phyloP scores from a whole-genome alignment of 1,284 basidiomycete genomes.

The Ganoderma leucocontextum region DNA sequence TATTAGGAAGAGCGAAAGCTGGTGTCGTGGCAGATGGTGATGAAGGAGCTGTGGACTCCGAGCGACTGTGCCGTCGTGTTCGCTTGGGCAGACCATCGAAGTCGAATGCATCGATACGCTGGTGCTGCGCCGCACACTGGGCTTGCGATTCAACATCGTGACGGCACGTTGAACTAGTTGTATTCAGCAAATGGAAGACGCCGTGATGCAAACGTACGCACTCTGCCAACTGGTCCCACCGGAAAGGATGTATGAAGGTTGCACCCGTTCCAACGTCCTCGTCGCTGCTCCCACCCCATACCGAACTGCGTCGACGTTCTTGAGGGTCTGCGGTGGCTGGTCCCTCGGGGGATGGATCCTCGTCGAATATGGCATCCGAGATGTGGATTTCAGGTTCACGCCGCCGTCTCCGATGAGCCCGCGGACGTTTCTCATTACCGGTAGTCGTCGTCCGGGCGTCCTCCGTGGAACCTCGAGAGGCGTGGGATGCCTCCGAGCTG shows the following conservation, averaged over 20 bases:
- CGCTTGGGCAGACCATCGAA: conserved; percentile 60
- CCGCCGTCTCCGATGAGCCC: conserved; percentile 21
- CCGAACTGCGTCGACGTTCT: conserved; percentile 27
- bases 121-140: conserved; percentile 41
- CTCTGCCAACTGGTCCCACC: conserved; percentile 46
- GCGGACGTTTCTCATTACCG: not conserved
- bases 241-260: conserved; percentile 63
- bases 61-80: conserved; percentile 15
- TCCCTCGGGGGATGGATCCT: conserved; percentile 61
- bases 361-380: conserved; percentile 70
- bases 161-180: conserved; percentile 12
- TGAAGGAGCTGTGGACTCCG: conserved; percentile 9
- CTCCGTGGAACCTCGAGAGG: conserved; percentile 8
- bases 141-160: conserved; percentile 36
- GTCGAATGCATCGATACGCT: conserved; percentile 59
- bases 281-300: conserved; percentile 33
- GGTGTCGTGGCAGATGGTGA: conserved; percentile 14
- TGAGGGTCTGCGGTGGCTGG: conserved; percentile 49
- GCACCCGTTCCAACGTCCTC: conserved; percentile 52
- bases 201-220: conserved; percentile 26
- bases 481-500: conserved; percentile 19
- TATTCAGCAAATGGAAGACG: not conserved
- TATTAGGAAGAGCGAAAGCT: conserved; percentile 1
- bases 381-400: conserved; percentile 54
- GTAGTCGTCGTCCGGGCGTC: conserved; percentile 10